Evolutionary conservation across 345 rosid species (phyloP).

Genomic region (Laguncularia racemosa): DNA sequence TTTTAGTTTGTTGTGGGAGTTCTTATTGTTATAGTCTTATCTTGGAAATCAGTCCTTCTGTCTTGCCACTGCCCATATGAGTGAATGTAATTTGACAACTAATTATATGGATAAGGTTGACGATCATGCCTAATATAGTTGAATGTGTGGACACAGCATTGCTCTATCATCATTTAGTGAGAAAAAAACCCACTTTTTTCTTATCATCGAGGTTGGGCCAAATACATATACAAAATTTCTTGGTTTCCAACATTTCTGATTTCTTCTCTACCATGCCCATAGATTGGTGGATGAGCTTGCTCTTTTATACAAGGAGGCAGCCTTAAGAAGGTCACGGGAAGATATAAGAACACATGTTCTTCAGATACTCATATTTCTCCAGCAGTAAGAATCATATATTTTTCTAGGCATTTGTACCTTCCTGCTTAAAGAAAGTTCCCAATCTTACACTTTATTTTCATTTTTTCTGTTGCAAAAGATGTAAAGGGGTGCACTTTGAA

Average conservation of each 20-base stretch:
- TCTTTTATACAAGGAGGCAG: slow-evolving; percentile 57
- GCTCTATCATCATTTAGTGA: too few relatives aligned
- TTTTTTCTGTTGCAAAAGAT: slow-evolving; percentile 25
- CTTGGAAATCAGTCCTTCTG: too few relatives aligned
- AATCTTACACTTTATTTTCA: neutral
- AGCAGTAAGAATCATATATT: slow-evolving; percentile 40
- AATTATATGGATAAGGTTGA: too few relatives aligned
- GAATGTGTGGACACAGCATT: too few relatives aligned
- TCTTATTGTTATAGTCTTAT: too few relatives aligned
- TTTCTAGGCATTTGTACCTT: neutral
- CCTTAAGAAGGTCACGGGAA: slow-evolving; percentile 49
- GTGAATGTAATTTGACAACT: too few relatives aligned
- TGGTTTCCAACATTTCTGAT: too few relatives aligned
- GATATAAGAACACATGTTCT: slow-evolving; percentile 50
- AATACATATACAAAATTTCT: too few relatives aligned
- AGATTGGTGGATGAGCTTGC: slow-evolving; percentile 85
- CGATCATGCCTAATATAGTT: too few relatives aligned
- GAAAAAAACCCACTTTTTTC: neutral
- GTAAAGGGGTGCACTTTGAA: slow-evolving; percentile 58
- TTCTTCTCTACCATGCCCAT: neutral
- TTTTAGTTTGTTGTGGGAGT: too few relatives aligned
- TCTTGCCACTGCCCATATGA: too few relatives aligned
- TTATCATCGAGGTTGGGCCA: neutral
- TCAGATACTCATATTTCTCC: slow-evolving; percentile 53
- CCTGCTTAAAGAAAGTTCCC: neutral